Evolutionary conservation across 2,329 filamentous ascomycete genomes (phyloP), one percentile per base, ranked within the genome.

Genomic region (Plenodomus lindquistii): DNA sequence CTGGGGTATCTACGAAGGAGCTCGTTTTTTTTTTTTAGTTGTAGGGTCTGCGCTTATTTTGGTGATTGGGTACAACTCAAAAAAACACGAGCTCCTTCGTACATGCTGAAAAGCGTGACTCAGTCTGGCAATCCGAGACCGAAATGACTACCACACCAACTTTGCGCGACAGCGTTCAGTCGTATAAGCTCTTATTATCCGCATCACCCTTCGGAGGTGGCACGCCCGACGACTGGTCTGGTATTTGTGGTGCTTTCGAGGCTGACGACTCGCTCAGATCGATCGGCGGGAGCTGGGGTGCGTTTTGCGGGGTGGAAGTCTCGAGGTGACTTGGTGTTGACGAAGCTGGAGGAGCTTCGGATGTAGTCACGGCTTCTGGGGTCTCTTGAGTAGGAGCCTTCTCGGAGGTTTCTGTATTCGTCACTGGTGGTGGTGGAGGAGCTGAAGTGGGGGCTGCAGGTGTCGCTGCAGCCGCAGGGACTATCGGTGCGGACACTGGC

Each of bases 111-210:
- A 31, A 8, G 27, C 27, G 10, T 31, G 11, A 31, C 10, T 15
- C 10, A 8, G 11, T 31, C 27, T 31, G 4, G 27, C 4, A 31
- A 31, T 13, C 10, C 6, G 11, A 31, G 4, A 7, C 4, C 27
- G 27, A 11, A n/a, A n/a, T n/a, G n/a, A n/a, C n/a, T 24, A 5
- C 27, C 15, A 8, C 11, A 31, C 11, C 27, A 8, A 15, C 4
- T 13, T 15, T 31, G 9, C 11, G 4, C 15, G 27, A 31, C 15
- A 11, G 4, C 6, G 15, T 31, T 18, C 17, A 62, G 21, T 55
- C 53, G 37, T 62, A 63, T 15, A 62, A 22, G 29, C 51, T 52
- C n/a, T 50, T 38, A 27, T 62, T 46, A n/a, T 54, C 54, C 3
- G 53, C 42, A 20, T 59, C 54, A 10, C 53, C 51, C 44, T 54